Evolutionary conservation across 306 rosid species (phyloP), one percentile per base, ranked within the genome.

Genomic region (Canavalia gladiata): DNA sequence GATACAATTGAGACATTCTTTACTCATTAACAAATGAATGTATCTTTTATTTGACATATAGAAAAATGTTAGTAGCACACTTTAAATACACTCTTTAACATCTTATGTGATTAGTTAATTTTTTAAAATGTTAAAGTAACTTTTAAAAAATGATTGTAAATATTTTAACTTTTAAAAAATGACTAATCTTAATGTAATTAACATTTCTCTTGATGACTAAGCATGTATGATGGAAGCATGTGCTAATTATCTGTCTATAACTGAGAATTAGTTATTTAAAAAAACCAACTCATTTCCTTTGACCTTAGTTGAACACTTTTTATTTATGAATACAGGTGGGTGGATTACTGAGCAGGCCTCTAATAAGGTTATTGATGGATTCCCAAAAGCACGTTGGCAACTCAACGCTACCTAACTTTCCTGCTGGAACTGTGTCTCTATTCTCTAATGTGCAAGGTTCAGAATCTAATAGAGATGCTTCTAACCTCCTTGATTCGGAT

Each of bases 321-420:
- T 2, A 9, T 62, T 51, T 68, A 57, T 56, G 11, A 18, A 25
- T 79, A 67, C 84, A 91, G 94, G 91, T 91, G 51, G 88, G 90
- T 54, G 94, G 97, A 84, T 81, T 90, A 74, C 46, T 91, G 84
- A 91, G 90, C 0, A 88, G 90, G 84, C 90, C 92, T 68, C 83
- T 91, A 1, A 77, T 87, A 65, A 77, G 85, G 83, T 68, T 64
- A 57, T 78, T 91, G 90, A 66, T 85, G 37, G 85, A 88, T 30
- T 84, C 58, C 35, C 85, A 55, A 7, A 76, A 6, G 55, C 83
- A 65, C 13, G 42, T 42, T 29, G 68, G 1, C 11, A 63, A 7
- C 46, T 43, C 76, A 33, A 18, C 58, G 31, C 5, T 68, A 47
- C 35, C 84, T 4, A 86, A 81, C 7, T 25, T 68, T 28, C 62